Percentiles rank a stretch among this genome's conserved stretches.
Conservation (phyloP, 768 basidiomycete genomes). For the Coprinopsis marcescibilis region DNA sequence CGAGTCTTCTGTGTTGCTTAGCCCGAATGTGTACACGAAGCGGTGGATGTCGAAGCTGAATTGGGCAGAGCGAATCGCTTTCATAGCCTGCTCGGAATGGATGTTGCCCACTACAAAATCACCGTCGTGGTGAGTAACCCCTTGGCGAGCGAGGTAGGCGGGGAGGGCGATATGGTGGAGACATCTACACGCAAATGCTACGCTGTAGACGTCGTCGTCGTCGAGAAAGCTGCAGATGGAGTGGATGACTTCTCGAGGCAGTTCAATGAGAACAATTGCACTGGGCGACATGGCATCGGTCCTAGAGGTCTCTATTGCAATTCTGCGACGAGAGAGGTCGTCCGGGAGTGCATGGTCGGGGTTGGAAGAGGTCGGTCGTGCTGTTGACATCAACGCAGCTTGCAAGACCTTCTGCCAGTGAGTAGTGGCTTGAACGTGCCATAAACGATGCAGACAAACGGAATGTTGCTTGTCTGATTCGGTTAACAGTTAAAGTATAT, state of each 20-base stretch:
- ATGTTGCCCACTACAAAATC: conserved; percentile 18
- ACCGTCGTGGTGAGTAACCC: conserved; percentile 13
- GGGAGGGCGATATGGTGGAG: conserved; percentile 23
- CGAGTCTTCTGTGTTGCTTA: neutral
- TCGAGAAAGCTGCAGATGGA: conserved; percentile 17
- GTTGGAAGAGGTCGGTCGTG: neutral
- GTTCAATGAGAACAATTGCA: conserved; percentile 12
- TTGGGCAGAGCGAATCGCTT: conserved; percentile 16
- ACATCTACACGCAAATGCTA: conserved; percentile 19
- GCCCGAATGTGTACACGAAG: conserved; percentile 11
- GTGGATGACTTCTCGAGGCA: conserved; percentile 28
- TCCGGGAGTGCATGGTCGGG: neutral
- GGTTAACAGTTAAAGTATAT: neutral
- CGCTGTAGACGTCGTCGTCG: conserved; percentile 17
- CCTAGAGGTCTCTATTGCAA: neutral
- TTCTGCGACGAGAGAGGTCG: neutral
- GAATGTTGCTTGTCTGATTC: conserved; percentile 1
- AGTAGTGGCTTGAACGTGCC: conserved; percentile 7
- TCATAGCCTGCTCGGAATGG: conserved; percentile 15
- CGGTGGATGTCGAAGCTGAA: conserved; percentile 15
- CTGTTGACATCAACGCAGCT: neutral
- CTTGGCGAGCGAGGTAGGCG: conserved; percentile 19
- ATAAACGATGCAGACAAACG: conserved; percentile 5
- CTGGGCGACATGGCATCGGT: neutral
- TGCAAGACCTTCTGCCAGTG: neutral